A percentile compares a stretch with the other conserved stretches of the same genome.
Evolutionary conservation across 2,329 filamentous ascomycete genomes (phyloP).

Genomic region (Tolypocladium tropicale): DNA sequence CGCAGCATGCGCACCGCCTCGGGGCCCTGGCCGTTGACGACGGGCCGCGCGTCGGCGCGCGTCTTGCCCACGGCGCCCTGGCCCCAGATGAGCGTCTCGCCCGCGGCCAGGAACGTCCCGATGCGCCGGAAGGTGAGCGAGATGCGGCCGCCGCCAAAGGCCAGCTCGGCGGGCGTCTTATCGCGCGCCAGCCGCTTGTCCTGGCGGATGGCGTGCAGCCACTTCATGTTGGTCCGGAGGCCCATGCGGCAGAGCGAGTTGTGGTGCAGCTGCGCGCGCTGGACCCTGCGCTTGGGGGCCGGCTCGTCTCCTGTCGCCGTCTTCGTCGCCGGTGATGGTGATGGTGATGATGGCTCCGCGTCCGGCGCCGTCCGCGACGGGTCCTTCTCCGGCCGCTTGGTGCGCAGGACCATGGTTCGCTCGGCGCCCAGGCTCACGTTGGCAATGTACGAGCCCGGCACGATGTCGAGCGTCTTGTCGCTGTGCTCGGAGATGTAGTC

Average conservation of each 20-base stretch:
- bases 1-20: slow-evolving; percentile 60
- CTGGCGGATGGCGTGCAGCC: slow-evolving; percentile 85
- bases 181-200: slow-evolving; percentile 66
- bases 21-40: slow-evolving; percentile 59
- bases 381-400: slow-evolving; percentile 53
- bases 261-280: slow-evolving; percentile 69
- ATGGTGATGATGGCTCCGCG: neutral
- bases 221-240: slow-evolving; percentile 68
- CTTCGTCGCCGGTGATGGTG: slow-evolving; percentile 8
- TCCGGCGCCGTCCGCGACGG: slow-evolving; percentile 8
- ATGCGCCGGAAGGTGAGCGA: slow-evolving; percentile 87
- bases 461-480: slow-evolving; percentile 92
- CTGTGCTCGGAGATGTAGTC: slow-evolving; percentile 96
- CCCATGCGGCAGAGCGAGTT: slow-evolving; percentile 84
- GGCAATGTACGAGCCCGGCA: slow-evolving; percentile 69
- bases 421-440: slow-evolving; percentile 92
- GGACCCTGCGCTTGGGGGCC: slow-evolving; percentile 38
- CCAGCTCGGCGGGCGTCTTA: slow-evolving; percentile 60
- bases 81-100: slow-evolving; percentile 71
- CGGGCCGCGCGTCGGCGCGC: slow-evolving; percentile 43
- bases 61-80: slow-evolving; percentile 72
- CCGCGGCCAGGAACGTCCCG: slow-evolving; percentile 65
- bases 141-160: slow-evolving; percentile 68
- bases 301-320: neutral
- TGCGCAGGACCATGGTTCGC: slow-evolving; percentile 80